phyloP scores from a whole-genome alignment of 2,329 filamentous ascomycete species.

The Cercospora zeina region DNA sequence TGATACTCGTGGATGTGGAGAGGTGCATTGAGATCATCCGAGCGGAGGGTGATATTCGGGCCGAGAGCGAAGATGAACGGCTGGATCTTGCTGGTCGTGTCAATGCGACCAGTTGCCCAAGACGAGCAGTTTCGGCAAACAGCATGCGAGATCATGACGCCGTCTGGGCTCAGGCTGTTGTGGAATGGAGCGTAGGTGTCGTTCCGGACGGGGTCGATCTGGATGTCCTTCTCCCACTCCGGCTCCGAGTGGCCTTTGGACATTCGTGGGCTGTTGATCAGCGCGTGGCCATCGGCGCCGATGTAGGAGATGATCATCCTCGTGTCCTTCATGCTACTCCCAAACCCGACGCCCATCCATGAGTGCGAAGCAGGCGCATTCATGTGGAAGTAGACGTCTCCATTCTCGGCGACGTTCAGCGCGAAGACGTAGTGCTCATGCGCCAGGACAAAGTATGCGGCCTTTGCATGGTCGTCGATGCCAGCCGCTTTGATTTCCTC shows the following conservation, averaged over 20 bases:
- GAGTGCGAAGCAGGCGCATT: constrained; percentile 41
- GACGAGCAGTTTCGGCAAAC: constrained; percentile 45
- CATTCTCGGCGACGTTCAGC: constrained; percentile 34
- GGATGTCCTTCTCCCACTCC: constrained; percentile 34
- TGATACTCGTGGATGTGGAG: constrained; percentile 45
- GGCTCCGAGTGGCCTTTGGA: constrained; percentile 43
- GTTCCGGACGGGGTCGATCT: constrained; percentile 40
- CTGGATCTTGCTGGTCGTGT: constrained; percentile 37
- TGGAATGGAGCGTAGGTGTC: constrained; percentile 39
- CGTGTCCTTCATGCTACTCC: constrained; percentile 45
- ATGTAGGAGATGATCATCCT: constrained; percentile 51
- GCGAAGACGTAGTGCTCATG: constrained; percentile 33
- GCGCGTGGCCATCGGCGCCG: constrained; percentile 36
- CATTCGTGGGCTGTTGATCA: constrained; percentile 44
- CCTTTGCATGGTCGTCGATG: constrained; percentile 32
- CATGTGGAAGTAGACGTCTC: constrained; percentile 39
- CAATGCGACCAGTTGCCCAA: constrained; percentile 43
- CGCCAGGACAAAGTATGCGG: constrained; percentile 33
- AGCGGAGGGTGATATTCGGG: constrained; percentile 35
- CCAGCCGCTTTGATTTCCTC: constrained; percentile 22
- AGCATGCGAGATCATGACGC: constrained; percentile 39
- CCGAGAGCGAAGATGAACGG: constrained; percentile 50
- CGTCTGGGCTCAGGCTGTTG: constrained; percentile 31
- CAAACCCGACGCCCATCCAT: constrained; percentile 50
- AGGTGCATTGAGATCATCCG: constrained; percentile 38